Base-by-base conservation (phyloP, 2,329 filamentous ascomycete species). In the Ophiostoma australiae region DNA sequence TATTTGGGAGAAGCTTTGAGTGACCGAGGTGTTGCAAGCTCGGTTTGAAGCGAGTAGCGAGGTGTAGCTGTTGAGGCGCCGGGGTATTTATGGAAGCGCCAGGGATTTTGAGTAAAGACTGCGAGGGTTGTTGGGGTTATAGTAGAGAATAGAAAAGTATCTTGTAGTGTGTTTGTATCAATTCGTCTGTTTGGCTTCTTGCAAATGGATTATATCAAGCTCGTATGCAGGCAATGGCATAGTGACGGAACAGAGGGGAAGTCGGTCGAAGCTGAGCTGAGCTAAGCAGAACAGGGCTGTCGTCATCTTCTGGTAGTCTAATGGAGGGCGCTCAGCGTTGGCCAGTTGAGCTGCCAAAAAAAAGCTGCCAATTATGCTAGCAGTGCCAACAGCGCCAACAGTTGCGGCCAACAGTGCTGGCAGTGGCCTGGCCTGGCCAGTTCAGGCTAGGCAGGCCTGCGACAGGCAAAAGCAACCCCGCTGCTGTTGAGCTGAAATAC, bases 251-350 rank as follows among this genome's bases (percentile, higher is more conserved):
- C 58, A 63, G 58, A 63, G 58, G 58, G 58, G 55, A 61, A 61
- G 58, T 31, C 20, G 58, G 58, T 33, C 31, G 35, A n/a, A 66
- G 33, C 33, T 66, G 61, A 35, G 27, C 27, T 65, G 63, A 66
- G 63, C 63, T 37, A 66, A 66, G 33, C 63, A 63, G 58, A 63
- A 4, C 63, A 63, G 58, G 58, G 63, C 63, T 66, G 63, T 66
- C 63, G 63, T 66, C 63, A 66, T 66, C 35, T 39, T 3, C n/a
- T 66, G 63, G 63, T 39, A 66, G 63, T 66, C 63, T 66, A 33
- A 66, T 63, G n/a, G 13, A 48, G 44, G 20, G 44, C 17, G 17
- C 1, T 48, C 39, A 41, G 44, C 6, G 17, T 48, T 17, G 17
- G 41, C 17, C 17, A 48, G 39, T 41, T 31, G 27, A 31, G 39